Evolutionary conservation across 2,329 filamentous ascomycete genomes (phyloP), one percentile per base, ranked within the genome.

Genomic region (Diaporthe helianthi): DNA sequence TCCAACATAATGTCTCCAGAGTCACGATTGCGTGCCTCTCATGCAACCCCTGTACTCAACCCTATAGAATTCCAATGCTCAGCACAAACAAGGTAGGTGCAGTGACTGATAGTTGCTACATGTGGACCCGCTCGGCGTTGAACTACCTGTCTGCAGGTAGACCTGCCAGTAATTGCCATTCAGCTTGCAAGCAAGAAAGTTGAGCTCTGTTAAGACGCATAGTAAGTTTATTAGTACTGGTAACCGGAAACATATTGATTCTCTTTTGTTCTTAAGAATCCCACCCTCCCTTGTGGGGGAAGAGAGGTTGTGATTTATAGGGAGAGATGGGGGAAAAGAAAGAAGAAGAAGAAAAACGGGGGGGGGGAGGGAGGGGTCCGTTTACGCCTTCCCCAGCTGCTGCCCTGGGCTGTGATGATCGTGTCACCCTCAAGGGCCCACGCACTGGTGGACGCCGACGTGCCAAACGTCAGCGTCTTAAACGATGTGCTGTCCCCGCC

Each of bases 71-170:
- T 8, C 29, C 17, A 29, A 52, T 4, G 10, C 26, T 64, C 72
- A 83, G 63, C 84, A 86, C 46, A 86, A 73, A 72, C 84, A 86
- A 38, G 84, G 85, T 73, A 86, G 75, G 77, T 87, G 85, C 67
- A 87, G 78, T 33, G 83, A 85, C 79, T 86, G 84, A 69, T 83
- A 86, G 74, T 86, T 86, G 72, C 83, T 86, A 73, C 85, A 87
- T 6, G 79, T 83, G 76, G 78, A 79, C 2, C 83, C 84, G 64
- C 79, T 81, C 1, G 85, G 85, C 44, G 78, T 78, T 47, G 84
- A 83, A 60, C 80, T 84, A 1, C 85, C 84, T 1, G 83, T 86
- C 77, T 87, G 85, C 54, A 87, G 76, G 72, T 82, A 87, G 17
- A 87, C 73, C 76, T 85, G 83, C 76, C 83, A 87, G 61, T 84